A percentile compares a stretch with the other conserved stretches of the same genome.
Conservation (phyloP, 331 rosid species). For the Arachis monticola region DNA sequence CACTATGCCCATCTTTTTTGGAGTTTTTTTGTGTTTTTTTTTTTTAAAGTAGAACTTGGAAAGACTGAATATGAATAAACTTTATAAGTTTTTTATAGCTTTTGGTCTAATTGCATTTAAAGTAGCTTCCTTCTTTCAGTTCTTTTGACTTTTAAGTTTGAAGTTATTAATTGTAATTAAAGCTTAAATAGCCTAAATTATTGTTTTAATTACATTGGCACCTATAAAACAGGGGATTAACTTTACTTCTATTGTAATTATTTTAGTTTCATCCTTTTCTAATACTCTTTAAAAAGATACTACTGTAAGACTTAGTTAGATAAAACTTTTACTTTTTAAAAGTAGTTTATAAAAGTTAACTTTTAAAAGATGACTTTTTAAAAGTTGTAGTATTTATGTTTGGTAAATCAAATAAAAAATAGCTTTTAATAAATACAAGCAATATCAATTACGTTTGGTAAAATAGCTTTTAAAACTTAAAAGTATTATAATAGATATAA, state of each 20-base stretch:
- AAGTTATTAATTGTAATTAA: conserved; percentile 24
- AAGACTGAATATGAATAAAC: neutral
- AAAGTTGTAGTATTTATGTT: too few relatives aligned
- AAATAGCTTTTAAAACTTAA: too few relatives aligned
- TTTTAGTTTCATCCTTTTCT: too few relatives aligned
- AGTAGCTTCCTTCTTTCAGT: conserved; percentile 8
- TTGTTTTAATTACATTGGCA: conserved; percentile 33
- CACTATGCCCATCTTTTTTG: conserved; percentile 8
- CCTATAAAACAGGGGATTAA: conserved; percentile 11
- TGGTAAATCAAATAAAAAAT: too few relatives aligned
- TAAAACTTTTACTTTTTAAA: too few relatives aligned
- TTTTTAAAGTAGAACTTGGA: conserved; percentile 36
- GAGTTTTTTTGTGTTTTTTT: neutral
- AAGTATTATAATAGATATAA: too few relatives aligned
- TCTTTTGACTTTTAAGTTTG: conserved; percentile 21
- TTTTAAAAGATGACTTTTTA: too few relatives aligned
- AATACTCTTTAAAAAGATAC: too few relatives aligned
- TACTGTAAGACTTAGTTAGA: too few relatives aligned
- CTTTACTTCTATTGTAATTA: neutral
- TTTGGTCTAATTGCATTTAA: conserved; percentile 17
- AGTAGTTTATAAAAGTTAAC: too few relatives aligned
- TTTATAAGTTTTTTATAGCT: conserved; percentile 8
- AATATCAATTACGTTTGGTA: too few relatives aligned
- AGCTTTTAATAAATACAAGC: too few relatives aligned
- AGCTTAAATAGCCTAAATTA: conserved; percentile 23